Percentiles rank a stretch among this genome's conserved stretches.
Evolutionary conservation across 1,284 basidiomycete species (phyloP).

Genomic region (Pseudozyma tsukubaensis): DNA sequence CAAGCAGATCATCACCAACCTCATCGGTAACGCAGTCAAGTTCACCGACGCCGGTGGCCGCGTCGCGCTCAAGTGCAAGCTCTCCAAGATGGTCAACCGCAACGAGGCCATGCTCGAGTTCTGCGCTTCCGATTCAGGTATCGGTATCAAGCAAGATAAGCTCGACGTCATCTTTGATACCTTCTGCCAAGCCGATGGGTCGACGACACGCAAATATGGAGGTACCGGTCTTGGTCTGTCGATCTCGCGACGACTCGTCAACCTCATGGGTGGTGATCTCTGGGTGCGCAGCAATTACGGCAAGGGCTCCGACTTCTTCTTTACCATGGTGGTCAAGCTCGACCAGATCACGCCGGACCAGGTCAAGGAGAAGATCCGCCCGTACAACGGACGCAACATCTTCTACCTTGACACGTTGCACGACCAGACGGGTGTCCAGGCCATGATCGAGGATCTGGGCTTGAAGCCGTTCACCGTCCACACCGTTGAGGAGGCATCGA

Average conservation of each 20-base stretch:
- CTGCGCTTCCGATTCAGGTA: conserved; percentile 97
- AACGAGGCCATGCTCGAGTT: conserved; percentile 89
- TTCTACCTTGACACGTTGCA: conserved; percentile 89
- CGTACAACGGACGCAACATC: conserved; percentile 71
- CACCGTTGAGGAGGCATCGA: conserved; percentile 78
- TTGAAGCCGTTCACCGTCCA: conserved; percentile 83
- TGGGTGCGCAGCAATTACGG: conserved; percentile 94
- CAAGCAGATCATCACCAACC: conserved; percentile 68
- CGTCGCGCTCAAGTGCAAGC: conserved; percentile 87
- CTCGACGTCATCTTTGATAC: conserved; percentile 99
- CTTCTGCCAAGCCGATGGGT: conserved; percentile 95
- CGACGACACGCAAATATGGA: conserved; percentile 82
- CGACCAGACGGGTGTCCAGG: conserved; percentile 81
- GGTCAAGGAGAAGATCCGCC: conserved; percentile 65
- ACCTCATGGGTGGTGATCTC: conserved; percentile 97
- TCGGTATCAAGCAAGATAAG: conserved; percentile 99
- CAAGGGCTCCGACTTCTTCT: conserved; percentile 95
- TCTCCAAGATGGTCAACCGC: conserved; percentile 76
- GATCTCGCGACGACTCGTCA: conserved; percentile 82
- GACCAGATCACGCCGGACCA: conserved; percentile 61
- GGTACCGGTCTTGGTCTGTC: conserved; percentile 93
- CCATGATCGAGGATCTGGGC: conserved; percentile 83
- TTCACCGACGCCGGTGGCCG: conserved; percentile 89
- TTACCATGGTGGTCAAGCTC: conserved; percentile 77
- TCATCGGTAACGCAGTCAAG: conserved; percentile 69